Evolutionary conservation across 441 rosid species (phyloP), one percentile per base, ranked within the genome.

Genomic region (Mallotus japonicus): DNA sequence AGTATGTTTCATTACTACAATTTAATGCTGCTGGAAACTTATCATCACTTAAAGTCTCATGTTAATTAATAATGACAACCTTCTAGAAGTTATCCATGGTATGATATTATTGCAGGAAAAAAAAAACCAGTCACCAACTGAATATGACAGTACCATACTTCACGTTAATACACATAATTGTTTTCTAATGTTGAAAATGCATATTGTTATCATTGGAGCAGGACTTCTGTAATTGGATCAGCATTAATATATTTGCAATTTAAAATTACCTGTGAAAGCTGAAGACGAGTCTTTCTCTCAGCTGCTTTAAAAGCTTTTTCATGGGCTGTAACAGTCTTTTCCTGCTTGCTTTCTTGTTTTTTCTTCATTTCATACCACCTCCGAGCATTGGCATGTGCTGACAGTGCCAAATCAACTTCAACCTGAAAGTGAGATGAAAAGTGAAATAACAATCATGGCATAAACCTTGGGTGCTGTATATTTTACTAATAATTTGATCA

Each of bases 251-350:
- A 40, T 17, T 57, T n/a, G 54, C 77, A 73, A 65, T 37, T n/a
- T 42, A 81, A 74, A 77, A 51, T 60, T 76, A 90, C 99, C 93
- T 90, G 97, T 37, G 92, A 93, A 76, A 93, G 95, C 90, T 90
- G 98, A 76, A 86, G 90, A 63, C 87, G 95, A 44, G 94, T 91
- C 88, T 93, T 95, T 81, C 87, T 91, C 87, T 95, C 99, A 77
- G 98, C 99, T 62, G 98, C 98, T 83, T 83, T 91, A 81, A 95
- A 90, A 80, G 99, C 98, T 78, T 90, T 95, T 79, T 87, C 95
- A 85, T 95, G 98, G 5, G 99, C 96, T 13, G 89, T 86, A 64
- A 90, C 71, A 69, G 99, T 95, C 84, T 95, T 95, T 80, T 86
- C 99, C 81, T 95, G 96, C 81, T 95, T 93, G 85, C 79, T 88